phyloP scores from a whole-genome alignment of 441 rosid species.

The Pelargonium fulgidum region DNA sequence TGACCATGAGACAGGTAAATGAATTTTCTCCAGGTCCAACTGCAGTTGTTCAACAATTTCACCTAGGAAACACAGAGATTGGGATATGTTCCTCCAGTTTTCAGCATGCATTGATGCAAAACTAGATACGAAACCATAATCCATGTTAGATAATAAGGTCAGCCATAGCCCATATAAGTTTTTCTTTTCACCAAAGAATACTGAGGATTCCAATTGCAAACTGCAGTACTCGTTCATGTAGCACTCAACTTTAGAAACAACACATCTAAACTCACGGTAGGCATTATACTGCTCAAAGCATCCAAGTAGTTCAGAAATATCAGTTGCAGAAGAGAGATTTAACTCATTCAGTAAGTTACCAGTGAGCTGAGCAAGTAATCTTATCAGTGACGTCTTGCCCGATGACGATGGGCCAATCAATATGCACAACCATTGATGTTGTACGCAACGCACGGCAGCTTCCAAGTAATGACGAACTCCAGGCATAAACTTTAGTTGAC shows the following conservation, averaged over 20 bases:
- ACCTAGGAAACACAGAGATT: slow-evolving; percentile 42
- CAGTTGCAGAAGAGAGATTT: slow-evolving; percentile 86
- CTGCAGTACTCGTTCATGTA: slow-evolving; percentile 64
- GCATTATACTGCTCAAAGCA: slow-evolving; percentile 94
- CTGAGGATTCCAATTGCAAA: slow-evolving; percentile 42
- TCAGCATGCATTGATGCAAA: slow-evolving; percentile 30
- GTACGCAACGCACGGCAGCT: slow-evolving; percentile 77
- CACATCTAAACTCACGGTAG: slow-evolving; percentile 53
- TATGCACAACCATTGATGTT: slow-evolving; percentile 80
- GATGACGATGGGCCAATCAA: slow-evolving; percentile 87
- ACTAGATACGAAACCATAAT: slow-evolving; percentile 33
- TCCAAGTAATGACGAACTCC: slow-evolving; percentile 70
- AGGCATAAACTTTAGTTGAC: slow-evolving; percentile 62
- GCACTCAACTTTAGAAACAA: slow-evolving; percentile 54
- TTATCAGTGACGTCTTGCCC: slow-evolving; percentile 89
- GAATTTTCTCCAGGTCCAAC: slow-evolving; percentile 34
- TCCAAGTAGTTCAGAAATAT: slow-evolving; percentile 91
- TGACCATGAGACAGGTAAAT: slow-evolving; percentile 46
- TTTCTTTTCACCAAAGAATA: slow-evolving; percentile 34
- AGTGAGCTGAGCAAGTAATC: slow-evolving; percentile 71
- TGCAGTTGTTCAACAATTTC: slow-evolving; percentile 49
- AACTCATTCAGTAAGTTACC: slow-evolving; percentile 74
- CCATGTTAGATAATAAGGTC: slow-evolving; percentile 42
- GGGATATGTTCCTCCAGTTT: slow-evolving; percentile 30
- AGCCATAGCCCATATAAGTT: slow-evolving; percentile 61